Base-by-base conservation (phyloP, 495 filamentous ascomycete species). In the Letharia columbiana region DNA sequence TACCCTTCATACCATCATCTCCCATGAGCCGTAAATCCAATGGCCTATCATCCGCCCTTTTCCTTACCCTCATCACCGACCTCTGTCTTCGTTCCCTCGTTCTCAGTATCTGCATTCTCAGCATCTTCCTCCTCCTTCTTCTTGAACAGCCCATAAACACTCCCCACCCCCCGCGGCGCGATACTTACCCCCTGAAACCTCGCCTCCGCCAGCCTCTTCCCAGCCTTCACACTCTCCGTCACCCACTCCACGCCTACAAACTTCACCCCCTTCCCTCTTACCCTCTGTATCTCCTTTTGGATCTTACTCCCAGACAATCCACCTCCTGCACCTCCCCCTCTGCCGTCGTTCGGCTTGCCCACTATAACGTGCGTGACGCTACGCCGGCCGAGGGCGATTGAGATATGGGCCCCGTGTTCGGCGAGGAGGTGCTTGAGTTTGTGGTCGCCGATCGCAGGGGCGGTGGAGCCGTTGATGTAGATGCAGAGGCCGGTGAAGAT, bases 401-500 rank as follows among this genome's bases (percentile, higher is more conserved):
- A 84, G 52, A 91, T 78, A 42, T 72, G 77, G 0, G 84, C 94
- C 35, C 94, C 94, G 71, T 94, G 81, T 62, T 83, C 76, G 13
- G 82, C 84, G 31, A 98, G 80, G 40, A 96, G 78, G 47, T 84
- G 86, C 76, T 94, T 96, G 58, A 98, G 82, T 71, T 84, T 86
- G 74, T 96, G 90, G 77, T 98, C 92, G 1, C 89, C 92, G 57
- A 98, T 83, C 18, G 83, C 71, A 9, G 93, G 91, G 62, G 86
- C 78, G 2, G 91, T 96, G 62, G 89, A 89, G 62, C 92, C 93
- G 76, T 96, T 96, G 77, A 98, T 83, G 77, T 94, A 94, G 73
- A 98, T 81, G 33, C 81, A 83, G 37, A 90, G 77, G 23, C 83
- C 81, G 59, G 81, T 71, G 73, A 96, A 90, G 64, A 96, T 82